phyloP scores from a whole-genome alignment of 176 grass and related monocot species.

The Dendrocalamus sinicus region DNA sequence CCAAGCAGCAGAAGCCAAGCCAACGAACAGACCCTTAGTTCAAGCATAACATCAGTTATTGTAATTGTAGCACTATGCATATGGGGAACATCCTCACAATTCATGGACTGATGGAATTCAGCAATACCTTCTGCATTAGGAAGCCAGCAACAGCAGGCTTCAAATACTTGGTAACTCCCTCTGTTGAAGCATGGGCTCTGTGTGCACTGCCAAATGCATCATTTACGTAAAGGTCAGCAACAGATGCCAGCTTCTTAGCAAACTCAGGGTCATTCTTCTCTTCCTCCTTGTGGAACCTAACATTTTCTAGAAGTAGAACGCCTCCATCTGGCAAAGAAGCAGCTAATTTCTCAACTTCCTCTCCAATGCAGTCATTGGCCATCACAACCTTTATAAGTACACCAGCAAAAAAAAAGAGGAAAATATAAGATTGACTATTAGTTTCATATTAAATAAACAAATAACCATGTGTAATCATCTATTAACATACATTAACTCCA shows the following conservation, averaged over 20 bases:
- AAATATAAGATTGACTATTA: background rate
- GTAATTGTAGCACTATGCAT: background rate
- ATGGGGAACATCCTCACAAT: background rate
- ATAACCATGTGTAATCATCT: background rate
- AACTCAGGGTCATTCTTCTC: conserved; percentile 69
- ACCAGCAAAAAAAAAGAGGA: conserved; percentile 14
- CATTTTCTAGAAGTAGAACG: conserved; percentile 84
- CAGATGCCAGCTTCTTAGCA: conserved; percentile 65
- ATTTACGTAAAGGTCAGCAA: conserved; percentile 82
- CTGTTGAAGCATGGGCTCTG: conserved; percentile 85
- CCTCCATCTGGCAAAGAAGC: conserved; percentile 68
- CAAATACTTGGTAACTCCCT: conserved; percentile 85
- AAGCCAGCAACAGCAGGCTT: conserved; percentile 84
- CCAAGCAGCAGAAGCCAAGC: too few species aligned
- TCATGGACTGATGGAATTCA: conserved; percentile 1
- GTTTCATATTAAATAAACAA: background rate
- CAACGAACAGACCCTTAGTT: background rate
- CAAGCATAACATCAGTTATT: background rate
- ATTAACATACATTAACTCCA: conserved; percentile 52
- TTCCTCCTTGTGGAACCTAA: conserved; percentile 84
- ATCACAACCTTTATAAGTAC: conserved; percentile 56
- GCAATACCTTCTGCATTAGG: conserved; percentile 85
- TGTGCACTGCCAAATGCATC: conserved; percentile 79
- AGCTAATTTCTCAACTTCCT: conserved; percentile 59
- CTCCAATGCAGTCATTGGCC: conserved; percentile 70